These are phyloP conservation scores for Hylodesmum podocarpum DNA, from an alignment of 306 rosid species.

Conservation along the genomic window DNA sequence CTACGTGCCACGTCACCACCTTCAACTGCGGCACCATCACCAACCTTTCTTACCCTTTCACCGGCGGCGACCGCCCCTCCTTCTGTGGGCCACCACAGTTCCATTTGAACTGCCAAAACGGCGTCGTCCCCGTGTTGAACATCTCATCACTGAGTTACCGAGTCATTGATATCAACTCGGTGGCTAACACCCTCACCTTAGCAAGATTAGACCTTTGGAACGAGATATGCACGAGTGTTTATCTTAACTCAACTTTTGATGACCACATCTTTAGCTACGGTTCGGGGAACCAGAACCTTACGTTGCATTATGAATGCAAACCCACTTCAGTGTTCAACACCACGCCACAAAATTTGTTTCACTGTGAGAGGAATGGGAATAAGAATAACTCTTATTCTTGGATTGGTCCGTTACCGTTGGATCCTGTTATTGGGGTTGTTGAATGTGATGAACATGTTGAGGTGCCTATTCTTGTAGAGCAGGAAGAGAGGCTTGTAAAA, in stretches of 20 bases:
- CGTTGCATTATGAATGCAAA: conserved; percentile 43
- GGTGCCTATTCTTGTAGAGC: conserved; percentile 40
- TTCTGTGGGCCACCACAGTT: conserved; percentile 59
- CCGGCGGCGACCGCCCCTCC: conserved; percentile 46
- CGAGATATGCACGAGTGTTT: conserved; percentile 38
- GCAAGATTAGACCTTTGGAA: conserved; percentile 67
- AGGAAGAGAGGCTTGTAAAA: conserved; percentile 16
- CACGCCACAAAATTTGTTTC: conserved; percentile 35
- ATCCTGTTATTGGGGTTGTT: conserved; percentile 29
- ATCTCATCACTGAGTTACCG: conserved; percentile 38
- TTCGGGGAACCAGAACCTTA: conserved; percentile 42
- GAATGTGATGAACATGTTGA: conserved; percentile 30
- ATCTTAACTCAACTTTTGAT: conserved; percentile 37
- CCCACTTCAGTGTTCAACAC: background rate
- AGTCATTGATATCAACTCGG: conserved; percentile 38
- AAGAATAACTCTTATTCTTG: conserved; percentile 45
- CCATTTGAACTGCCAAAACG: conserved; percentile 36
- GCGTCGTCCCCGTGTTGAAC: conserved; percentile 33
- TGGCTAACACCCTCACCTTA: conserved; percentile 24
- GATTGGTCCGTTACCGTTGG: conserved; percentile 52
- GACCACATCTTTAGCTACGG: conserved; percentile 16
- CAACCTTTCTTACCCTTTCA: conserved; percentile 56
- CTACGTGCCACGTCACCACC: conserved; percentile 42
- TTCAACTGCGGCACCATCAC: conserved; percentile 55
- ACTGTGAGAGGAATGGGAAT: conserved; percentile 18